Conservation (phyloP, 2,329 filamentous ascomycete genomes). For the Neophaeococcomyces aloes region DNA sequence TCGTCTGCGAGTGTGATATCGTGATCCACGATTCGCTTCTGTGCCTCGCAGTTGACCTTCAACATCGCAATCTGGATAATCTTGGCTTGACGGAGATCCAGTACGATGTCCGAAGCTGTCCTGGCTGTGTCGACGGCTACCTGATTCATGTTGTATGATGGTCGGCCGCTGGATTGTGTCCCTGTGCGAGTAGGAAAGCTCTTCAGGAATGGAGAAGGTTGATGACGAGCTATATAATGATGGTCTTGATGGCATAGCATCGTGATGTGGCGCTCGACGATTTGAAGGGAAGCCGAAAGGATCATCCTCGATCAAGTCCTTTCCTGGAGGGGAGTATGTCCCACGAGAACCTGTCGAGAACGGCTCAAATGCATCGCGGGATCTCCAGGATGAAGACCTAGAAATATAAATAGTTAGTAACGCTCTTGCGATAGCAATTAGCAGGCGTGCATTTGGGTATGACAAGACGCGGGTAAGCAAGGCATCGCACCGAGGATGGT, state of each 20-base stretch:
- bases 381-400: background rate
- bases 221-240: background rate
- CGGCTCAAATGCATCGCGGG: background rate
- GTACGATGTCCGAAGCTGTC: constrained; percentile 18
- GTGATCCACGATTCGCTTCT: constrained; percentile 14
- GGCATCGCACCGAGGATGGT: constrained; percentile 3
- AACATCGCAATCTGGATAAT: constrained; percentile 19
- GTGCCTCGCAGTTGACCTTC: constrained; percentile 16
- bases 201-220: background rate
- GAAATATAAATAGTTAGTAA: background rate
- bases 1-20: constrained; percentile 19
- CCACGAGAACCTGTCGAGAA: background rate
- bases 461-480: background rate
- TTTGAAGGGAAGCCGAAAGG: background rate
- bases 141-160: constrained; percentile 3
- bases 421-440: background rate
- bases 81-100: constrained; percentile 17
- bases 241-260: background rate
- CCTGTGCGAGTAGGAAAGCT: background rate
- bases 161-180: constrained; percentile 1
- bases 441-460: background rate
- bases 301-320: background rate
- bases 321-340: constrained; percentile 1
- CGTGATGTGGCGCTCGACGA: background rate
- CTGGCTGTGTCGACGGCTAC: constrained; percentile 19